These are phyloP conservation scores for Kluyveromyces sp. DNA, from an alignment of 1,139 yeast genomes.

Conservation along the genomic window DNA sequence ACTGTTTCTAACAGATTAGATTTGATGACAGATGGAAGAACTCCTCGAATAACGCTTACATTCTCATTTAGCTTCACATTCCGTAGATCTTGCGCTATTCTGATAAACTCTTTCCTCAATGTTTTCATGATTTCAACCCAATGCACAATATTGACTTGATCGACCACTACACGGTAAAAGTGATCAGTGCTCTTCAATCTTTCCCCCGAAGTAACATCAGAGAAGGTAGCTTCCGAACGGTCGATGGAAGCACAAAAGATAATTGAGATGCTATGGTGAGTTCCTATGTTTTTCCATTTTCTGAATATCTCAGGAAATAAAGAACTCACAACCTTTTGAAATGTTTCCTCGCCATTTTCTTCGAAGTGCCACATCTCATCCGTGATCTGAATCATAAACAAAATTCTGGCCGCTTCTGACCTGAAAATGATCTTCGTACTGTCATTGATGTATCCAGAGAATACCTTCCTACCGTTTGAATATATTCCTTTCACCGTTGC, in stretches of 20 bases:
- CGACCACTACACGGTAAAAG: conserved; percentile 89
- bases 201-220: conserved; percentile 61
- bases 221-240: conserved; percentile 50
- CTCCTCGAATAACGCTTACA: conserved; percentile 41
- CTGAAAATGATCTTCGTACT: conserved; percentile 77
- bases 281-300: conserved; percentile 77
- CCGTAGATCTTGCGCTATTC: conserved; percentile 69
- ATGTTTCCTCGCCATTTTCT: conserved; percentile 90
- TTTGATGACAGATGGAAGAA: conserved; percentile 75
- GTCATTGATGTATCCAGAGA: conserved; percentile 61
- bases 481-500: conserved; percentile 64
- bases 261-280: conserved; percentile 87
- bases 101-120: conserved; percentile 75
- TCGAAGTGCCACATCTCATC: conserved; percentile 98
- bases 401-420: conserved; percentile 80
- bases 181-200: conserved; percentile 63
- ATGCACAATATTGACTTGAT: conserved; percentile 76
- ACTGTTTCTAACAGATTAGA: conserved; percentile 87
- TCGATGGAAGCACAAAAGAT: conserved; percentile 78
- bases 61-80: conserved; percentile 38
- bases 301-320: conserved; percentile 84
- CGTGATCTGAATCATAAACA: conserved; percentile 81
- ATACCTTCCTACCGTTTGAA: conserved; percentile 58
- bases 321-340: conserved; percentile 85
- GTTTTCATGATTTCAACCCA: conserved; percentile 94